Percentiles rank a stretch among this genome's conserved stretches.
phyloP scores from a whole-genome alignment of 495 filamentous ascomycete genomes.

The Pseudoneurospora amorphoporcata region DNA sequence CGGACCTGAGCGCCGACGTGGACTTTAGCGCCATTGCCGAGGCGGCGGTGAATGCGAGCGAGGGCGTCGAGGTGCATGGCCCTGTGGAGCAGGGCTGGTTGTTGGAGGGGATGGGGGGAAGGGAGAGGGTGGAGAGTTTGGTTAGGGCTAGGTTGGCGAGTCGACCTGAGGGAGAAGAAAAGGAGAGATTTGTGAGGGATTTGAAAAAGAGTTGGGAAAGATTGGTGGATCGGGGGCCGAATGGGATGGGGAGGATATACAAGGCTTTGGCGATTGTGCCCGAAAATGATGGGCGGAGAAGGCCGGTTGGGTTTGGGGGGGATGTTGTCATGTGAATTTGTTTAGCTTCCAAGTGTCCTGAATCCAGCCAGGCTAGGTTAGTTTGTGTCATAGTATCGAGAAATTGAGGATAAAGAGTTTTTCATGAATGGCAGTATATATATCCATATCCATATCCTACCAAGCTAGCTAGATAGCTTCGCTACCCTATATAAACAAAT shows the following conservation, averaged over 20 bases:
- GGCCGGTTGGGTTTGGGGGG: slow-evolving; percentile 89
- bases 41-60: slow-evolving; percentile 58
- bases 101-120: slow-evolving; percentile 67
- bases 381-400: too few species aligned
- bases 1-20: slow-evolving; percentile 84
- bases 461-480: background rate
- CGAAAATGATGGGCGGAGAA: slow-evolving; percentile 56
- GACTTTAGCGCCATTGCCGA: slow-evolving; percentile 83
- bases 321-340: slow-evolving; percentile 32
- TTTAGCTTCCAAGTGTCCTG: too few species aligned
- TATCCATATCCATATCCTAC: background rate
- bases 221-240: slow-evolving; percentile 63
- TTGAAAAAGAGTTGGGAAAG: slow-evolving; percentile 68
- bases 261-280: slow-evolving; percentile 89
- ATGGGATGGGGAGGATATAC: slow-evolving; percentile 88
- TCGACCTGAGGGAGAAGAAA: slow-evolving; percentile 35
- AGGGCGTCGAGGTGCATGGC: slow-evolving; percentile 82
- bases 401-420: too few species aligned
- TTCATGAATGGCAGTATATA: background rate
- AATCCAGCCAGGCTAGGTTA: too few species aligned
- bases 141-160: slow-evolving; percentile 33
- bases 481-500: background rate
- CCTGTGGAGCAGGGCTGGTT: slow-evolving; percentile 81
- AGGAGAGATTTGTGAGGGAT: slow-evolving; percentile 55
- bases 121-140: slow-evolving; percentile 63